Percentiles rank a stretch among this genome's conserved stretches.
Conservation (phyloP, 495 filamentous ascomycete species). For the Podospora tetraspora region DNA sequence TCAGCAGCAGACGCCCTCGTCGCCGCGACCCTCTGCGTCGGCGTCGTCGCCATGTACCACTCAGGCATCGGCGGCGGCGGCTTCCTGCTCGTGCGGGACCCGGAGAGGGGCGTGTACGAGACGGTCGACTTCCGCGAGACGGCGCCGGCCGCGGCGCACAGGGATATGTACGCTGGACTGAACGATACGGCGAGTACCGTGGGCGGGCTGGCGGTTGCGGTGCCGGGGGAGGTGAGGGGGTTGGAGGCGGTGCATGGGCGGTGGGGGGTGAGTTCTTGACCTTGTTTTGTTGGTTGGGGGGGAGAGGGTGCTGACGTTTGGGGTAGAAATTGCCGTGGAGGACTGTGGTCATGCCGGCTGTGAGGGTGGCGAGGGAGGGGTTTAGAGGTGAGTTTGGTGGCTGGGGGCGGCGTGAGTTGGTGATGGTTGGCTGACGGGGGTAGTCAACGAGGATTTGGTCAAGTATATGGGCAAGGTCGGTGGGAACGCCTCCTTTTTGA, state of each 20-base stretch:
- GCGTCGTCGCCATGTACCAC: conserved; percentile 83
- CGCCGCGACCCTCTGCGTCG: conserved; percentile 68
- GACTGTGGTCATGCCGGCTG: conserved; percentile 62
- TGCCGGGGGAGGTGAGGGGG: conserved; percentile 79
- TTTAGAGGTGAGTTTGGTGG: conserved; percentile 44
- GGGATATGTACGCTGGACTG: background rate
- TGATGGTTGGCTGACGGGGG: background rate
- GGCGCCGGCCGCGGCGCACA: background rate
- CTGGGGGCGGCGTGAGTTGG: background rate
- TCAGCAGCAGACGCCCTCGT: conserved; percentile 74
- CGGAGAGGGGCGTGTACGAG: conserved; percentile 62
- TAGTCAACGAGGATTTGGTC: conserved; percentile 60
- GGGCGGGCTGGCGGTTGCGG: conserved; percentile 49
- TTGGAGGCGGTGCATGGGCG: conserved; percentile 68
- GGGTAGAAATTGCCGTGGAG: conserved; percentile 27
- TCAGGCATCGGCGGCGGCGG: conserved; percentile 86
- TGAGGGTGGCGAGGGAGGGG: conserved; percentile 67
- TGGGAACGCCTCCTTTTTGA: conserved; percentile 53
- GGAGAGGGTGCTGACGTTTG: background rate
- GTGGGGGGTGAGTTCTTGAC: conserved; percentile 40
- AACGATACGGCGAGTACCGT: conserved; percentile 34
- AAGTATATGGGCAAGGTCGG: conserved; percentile 54
- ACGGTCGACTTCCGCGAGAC: conserved; percentile 3
- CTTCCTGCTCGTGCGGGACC: conserved; percentile 68
- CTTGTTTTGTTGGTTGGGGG: background rate